A percentile compares a stretch with the other conserved stretches of the same genome.
phyloP scores from a whole-genome alignment of 805 yeast genomes.

The Suhomyces prunicola region DNA sequence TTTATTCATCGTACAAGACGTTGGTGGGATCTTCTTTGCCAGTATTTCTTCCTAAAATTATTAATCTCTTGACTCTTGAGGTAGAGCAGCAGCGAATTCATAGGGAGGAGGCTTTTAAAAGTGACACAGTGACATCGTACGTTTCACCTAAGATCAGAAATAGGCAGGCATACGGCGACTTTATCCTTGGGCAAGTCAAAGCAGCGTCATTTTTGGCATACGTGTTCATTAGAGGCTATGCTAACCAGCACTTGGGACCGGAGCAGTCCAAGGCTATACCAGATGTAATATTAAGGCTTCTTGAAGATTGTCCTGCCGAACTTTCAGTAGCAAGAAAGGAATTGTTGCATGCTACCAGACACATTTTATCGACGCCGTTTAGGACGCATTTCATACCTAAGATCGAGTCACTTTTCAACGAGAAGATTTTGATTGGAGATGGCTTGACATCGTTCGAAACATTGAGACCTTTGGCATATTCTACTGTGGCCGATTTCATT shows the following conservation, averaged over 20 bases:
- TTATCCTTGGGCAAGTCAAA: slow-evolving; percentile 89
- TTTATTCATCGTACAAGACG: slow-evolving; percentile 82
- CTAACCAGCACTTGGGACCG: slow-evolving; percentile 52
- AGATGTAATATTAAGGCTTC: slow-evolving; percentile 74
- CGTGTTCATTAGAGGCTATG: slow-evolving; percentile 80
- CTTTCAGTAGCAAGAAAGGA: slow-evolving; percentile 89
- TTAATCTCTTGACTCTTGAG: slow-evolving; percentile 69
- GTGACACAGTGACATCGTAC: slow-evolving; percentile 60
- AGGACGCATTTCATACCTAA: slow-evolving; percentile 79
- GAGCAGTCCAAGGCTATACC: slow-evolving; percentile 63
- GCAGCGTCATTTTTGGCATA: slow-evolving; percentile 95
- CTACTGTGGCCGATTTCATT: slow-evolving; percentile 92
- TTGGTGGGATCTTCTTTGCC: slow-evolving; percentile 70
- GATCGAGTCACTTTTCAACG: slow-evolving; percentile 81
- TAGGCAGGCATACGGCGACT: slow-evolving; percentile 79
- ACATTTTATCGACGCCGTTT: slow-evolving; percentile 88
- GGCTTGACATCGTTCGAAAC: slow-evolving; percentile 91
- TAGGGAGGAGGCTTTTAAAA: slow-evolving; percentile 46
- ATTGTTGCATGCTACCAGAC: slow-evolving; percentile 88
- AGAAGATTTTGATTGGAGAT: slow-evolving; percentile 82
- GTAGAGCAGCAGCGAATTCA: slow-evolving; percentile 66
- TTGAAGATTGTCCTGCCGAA: slow-evolving; percentile 96
- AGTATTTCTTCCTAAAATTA: slow-evolving; percentile 74
- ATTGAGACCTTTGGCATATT: slow-evolving; percentile 87
- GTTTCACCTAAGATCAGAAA: slow-evolving; percentile 75